Conservation (phyloP, 306 rosid genomes). For the Cotoneaster glaucophyllus region DNA sequence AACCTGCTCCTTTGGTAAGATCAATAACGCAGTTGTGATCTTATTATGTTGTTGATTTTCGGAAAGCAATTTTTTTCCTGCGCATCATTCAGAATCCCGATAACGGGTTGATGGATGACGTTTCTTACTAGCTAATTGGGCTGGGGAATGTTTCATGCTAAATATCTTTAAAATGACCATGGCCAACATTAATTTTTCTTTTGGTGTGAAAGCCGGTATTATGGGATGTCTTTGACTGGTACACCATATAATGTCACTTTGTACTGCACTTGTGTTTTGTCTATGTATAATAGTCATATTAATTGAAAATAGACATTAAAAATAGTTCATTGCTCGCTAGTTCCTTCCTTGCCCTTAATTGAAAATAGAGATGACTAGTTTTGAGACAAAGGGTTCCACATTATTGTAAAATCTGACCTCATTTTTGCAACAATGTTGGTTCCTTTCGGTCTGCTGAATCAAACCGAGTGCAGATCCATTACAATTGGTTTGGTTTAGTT, state of each 20-base stretch:
- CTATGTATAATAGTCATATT: not conserved
- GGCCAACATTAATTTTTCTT: not conserved
- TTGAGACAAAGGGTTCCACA: not conserved
- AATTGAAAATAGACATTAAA: too few species aligned
- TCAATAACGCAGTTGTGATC: not conserved
- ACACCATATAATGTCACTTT: not conserved
- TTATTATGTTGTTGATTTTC: not conserved
- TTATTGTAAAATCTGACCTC: not conserved
- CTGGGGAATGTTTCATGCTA: not conserved
- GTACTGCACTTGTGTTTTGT: not conserved
- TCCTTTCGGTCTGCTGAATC: too few species aligned
- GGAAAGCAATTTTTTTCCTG: not conserved
- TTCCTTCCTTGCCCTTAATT: not conserved
- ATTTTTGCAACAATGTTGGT: not conserved
- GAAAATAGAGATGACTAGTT: not conserved
- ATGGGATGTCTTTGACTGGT: not conserved
- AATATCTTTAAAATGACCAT: not conserved
- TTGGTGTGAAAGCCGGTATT: not conserved
- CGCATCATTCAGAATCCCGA: not conserved
- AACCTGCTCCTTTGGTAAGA: slow-evolving; percentile 63
- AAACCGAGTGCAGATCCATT: too few species aligned
- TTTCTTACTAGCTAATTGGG: not conserved
- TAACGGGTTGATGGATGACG: not conserved
- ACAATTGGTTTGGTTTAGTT: not conserved
- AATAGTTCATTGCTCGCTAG: not conserved